Base-by-base conservation (phyloP, 805 yeast species). In the Lipomyces sp. region DNA sequence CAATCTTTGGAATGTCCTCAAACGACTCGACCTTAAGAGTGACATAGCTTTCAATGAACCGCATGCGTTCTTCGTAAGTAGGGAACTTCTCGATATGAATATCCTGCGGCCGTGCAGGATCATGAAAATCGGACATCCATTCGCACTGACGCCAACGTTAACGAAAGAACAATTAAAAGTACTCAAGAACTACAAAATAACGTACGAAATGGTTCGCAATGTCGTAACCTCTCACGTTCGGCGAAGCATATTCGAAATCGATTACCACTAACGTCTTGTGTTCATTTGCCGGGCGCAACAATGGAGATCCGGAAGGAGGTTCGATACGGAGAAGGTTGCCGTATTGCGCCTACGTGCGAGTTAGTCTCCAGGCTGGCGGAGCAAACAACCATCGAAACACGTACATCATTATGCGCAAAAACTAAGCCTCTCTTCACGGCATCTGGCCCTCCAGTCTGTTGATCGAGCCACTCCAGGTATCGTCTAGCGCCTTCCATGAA, bases 121-220 rank as follows among this genome's bases (percentile, higher is more conserved):
- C 79, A 63, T 84, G 86, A 65, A 91, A 93, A 70, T 93, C 88
- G 43, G 87, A 78, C 97, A 90, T 93, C 98, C 98, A 91, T 71
- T 91, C 98, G 58, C 86, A 78, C 57, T 51, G 39, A 6, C n/a
- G 11, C 3, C 29, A 4, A 22, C 14, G 3, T 21, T 23, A 10
- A 16, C 18, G 33, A 16, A 14, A 18, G 18, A 7, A 28, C 22
- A 5, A 16, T 10, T 23, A 11, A 4, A 22, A 29, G n/a, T 19
- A 10, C 28, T 13, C 10, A 13, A 6, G 13, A 18, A 29, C 10
- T 10, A n/a, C n/a, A 14, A 8, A 24, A 42, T 7, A 2, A 10
- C 51, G 7, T 45, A 53, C 59, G 60, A 93, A 86, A 70, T 93
- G 98, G 67, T 93, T 90, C 13, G 90, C 90, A 49, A 93, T 79